These are phyloP conservation scores for Zymoseptoria crescenta DNA, from an alignment of 2,329 filamentous ascomycete species.

Conservation along the genomic window DNA sequence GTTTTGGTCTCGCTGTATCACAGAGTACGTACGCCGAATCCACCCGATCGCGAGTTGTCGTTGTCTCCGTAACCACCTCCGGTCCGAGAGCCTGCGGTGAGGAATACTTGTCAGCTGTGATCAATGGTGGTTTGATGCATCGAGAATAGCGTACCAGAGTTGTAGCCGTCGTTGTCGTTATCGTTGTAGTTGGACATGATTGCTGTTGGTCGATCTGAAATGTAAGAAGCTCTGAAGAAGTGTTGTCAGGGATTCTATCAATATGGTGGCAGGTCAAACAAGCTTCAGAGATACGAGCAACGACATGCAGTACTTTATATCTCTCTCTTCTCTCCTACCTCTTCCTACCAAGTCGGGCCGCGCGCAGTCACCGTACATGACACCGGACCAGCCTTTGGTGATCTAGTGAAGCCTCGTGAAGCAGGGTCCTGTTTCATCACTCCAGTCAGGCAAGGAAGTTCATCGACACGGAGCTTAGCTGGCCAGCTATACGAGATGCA, in stretches of 20 bases:
- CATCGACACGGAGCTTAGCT: background rate
- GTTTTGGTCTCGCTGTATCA: background rate
- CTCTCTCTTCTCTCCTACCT: background rate
- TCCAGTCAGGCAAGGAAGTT: background rate
- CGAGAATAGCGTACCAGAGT: conserved; percentile 2
- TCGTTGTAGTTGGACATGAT: conserved; percentile 11
- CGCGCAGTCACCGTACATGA: background rate
- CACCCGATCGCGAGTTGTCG: conserved; percentile 4
- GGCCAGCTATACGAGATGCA: background rate
- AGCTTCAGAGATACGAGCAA: background rate
- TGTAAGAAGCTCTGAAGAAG: background rate
- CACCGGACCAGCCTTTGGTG: background rate
- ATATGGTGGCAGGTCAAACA: background rate
- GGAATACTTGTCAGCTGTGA: conserved; percentile 3
- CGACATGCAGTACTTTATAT: background rate
- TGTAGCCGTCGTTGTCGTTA: conserved; percentile 7
- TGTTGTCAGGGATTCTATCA: background rate
- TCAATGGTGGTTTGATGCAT: background rate
- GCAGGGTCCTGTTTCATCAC: background rate
- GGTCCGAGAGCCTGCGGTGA: conserved; percentile 5
- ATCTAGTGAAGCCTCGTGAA: background rate
- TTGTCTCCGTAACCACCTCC: conserved; percentile 2
- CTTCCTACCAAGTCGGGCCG: background rate
- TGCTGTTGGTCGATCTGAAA: background rate
- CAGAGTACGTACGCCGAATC: conserved; percentile 11